These are phyloP conservation scores for Penicillium capsulatum DNA, from an alignment of 2,329 filamentous ascomycete species.

Conservation along the genomic window DNA sequence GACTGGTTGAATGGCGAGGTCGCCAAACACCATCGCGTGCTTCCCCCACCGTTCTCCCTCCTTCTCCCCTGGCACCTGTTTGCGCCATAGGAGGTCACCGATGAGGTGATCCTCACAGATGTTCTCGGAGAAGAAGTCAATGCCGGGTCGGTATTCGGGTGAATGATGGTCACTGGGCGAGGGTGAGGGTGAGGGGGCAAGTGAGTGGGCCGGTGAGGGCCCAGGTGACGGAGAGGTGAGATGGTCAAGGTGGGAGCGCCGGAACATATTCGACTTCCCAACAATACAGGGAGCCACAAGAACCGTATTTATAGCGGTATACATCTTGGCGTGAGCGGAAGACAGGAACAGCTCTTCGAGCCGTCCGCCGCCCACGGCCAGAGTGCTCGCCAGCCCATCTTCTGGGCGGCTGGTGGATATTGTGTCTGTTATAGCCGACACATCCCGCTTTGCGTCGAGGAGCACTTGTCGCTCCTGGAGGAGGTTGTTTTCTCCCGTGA, in stretches of 20 bases:
- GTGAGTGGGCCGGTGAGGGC: slow-evolving; percentile 44
- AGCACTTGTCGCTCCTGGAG: slow-evolving; percentile 27
- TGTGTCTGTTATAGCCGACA: slow-evolving; percentile 5
- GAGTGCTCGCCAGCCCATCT: slow-evolving; percentile 16
- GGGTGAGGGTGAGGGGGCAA: too few species aligned
- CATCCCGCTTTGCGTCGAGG: slow-evolving; percentile 19
- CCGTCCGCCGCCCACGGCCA: slow-evolving; percentile 64
- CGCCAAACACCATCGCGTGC: slow-evolving; percentile 78
- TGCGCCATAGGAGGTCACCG: slow-evolving; percentile 81
- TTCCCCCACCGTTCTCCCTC: slow-evolving; percentile 57
- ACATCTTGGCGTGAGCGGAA: slow-evolving; percentile 93
- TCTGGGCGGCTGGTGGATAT: slow-evolving; percentile 17
- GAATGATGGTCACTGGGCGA: too few species aligned
- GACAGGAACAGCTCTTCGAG: slow-evolving; percentile 95
- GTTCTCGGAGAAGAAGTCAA: slow-evolving; percentile 91
- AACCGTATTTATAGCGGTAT: slow-evolving; percentile 92
- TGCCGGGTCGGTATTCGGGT: slow-evolving; percentile 50
- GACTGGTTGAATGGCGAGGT: slow-evolving; percentile 87
- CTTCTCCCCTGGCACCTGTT: slow-evolving; percentile 34
- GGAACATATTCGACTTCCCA: slow-evolving; percentile 98
- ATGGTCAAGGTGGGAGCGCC: slow-evolving; percentile 78
- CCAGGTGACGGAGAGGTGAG: slow-evolving; percentile 55
- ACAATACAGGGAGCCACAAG: slow-evolving; percentile 87
- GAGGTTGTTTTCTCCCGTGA: slow-evolving; percentile 35
- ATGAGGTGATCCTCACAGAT: slow-evolving; percentile 98